These are phyloP conservation scores for Escovopsis sp. DNA, from an alignment of 2,329 filamentous ascomycete genomes.

Conservation along the genomic window DNA sequence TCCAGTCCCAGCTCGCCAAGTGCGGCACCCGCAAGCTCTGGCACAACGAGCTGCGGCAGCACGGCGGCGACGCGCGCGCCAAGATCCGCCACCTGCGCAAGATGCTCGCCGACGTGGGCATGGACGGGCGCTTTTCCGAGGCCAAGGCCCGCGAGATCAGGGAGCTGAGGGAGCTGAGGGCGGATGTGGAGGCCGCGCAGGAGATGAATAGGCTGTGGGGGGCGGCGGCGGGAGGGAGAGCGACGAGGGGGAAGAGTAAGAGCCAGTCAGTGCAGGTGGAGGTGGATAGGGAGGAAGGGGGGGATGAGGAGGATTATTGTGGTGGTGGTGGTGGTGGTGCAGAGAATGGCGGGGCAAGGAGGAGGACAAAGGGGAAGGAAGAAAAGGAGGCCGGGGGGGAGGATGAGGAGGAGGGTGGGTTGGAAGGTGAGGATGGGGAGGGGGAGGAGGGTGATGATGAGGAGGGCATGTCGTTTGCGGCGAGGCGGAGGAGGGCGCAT, in stretches of 20 bases:
- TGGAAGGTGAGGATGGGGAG: conserved; percentile 15
- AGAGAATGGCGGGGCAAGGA: conserved; percentile 11
- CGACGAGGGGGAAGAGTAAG: conserved; percentile 24
- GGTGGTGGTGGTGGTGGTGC: conserved; percentile 14
- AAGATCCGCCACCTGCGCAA: conserved; percentile 71
- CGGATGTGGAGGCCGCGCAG: conserved; percentile 71
- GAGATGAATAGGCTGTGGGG: conserved; percentile 75
- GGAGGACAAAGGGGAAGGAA: conserved; percentile 16
- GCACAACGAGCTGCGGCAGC: conserved; percentile 68
- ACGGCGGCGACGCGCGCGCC: conserved; percentile 51
- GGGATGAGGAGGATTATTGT: conserved; percentile 13
- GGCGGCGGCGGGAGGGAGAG: conserved; percentile 22
- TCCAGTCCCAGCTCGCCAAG: conserved; percentile 75
- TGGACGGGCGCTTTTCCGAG: conserved; percentile 76
- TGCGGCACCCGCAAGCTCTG: conserved; percentile 90
- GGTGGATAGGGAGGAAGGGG: conserved; percentile 13
- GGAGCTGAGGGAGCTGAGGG: conserved; percentile 68
- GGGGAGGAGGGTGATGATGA: conserved; percentile 15
- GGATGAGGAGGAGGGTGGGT: conserved; percentile 16
- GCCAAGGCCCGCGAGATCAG: conserved; percentile 77
- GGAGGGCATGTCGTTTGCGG: conserved; percentile 22
- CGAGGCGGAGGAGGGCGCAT: conserved; percentile 31
- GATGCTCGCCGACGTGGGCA: conserved; percentile 69
- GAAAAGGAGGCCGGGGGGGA: conserved; percentile 14
- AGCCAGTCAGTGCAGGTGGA: conserved; percentile 12